Evolutionary conservation across 164 flowering plant species (phyloP), one percentile per base, ranked within the genome.

Genomic region (Magnolia changhungtana): DNA sequence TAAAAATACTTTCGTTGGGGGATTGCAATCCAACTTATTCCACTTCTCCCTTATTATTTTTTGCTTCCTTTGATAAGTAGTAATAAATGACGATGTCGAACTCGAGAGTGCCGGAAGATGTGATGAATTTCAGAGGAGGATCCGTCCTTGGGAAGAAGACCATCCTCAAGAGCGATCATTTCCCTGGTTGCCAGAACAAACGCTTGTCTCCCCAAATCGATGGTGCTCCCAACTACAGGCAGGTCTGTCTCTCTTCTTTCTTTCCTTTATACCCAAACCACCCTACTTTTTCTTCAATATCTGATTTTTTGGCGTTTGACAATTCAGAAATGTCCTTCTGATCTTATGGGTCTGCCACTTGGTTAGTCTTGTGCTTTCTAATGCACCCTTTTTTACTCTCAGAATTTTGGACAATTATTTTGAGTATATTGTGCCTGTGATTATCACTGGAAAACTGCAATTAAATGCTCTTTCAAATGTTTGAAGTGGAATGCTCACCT

Each of bases 171-270:
- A 93, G 97, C 79, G 95, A 91, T 80, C 97, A 93, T 81, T 93
- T 93, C 78, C 95, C 97, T 4, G 94, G 94, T 18, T 93, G 94
- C 77, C 97, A 90, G 76, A 93, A 93, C 86, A 90, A 91, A 74
- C 92, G 93, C 64, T 76, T 91, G 80, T 77, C 82, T 71, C 97
- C 97, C 14, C 95, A 93, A 64, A 88, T 93, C 74, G 95, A 90
- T 24, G 97, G 97, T 18, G 95, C 97, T 79, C 97, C 97, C 66
- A 93, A 93, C 83, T 93, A 91, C 80, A 91, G 97, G 45, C 93
- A 89, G 95, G 97, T 91, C n/a, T 18, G 61, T 50, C 58, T 31
- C 18, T 37, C 19, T 9, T 24, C 45, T 65, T 29, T 11, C 55
- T 73, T 55, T 14, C 7, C n/a, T 37, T 37, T 68, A 58, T 50